A percentile compares a stretch with the other conserved stretches of the same genome.
phyloP scores from a whole-genome alignment of 2,329 filamentous ascomycete species.

The Apiospora aurea region DNA sequence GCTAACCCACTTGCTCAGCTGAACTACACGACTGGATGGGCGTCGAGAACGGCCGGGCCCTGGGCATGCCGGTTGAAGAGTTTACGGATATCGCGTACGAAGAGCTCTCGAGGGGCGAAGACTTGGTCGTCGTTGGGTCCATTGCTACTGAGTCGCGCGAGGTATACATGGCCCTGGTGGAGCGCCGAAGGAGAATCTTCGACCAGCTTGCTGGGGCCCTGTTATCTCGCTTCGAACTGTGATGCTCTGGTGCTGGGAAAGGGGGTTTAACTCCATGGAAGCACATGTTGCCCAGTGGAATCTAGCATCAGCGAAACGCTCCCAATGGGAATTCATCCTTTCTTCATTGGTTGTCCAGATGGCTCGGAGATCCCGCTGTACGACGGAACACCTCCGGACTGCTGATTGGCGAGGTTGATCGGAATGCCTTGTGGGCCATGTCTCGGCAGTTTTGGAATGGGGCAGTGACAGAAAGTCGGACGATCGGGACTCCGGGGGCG shows the following conservation, averaged over 20 bases:
- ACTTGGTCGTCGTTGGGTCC: conserved; percentile 24
- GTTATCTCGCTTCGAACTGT: neutral
- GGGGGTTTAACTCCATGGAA: too few relatives aligned
- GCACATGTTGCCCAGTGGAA: too few relatives aligned
- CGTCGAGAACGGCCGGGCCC: conserved; percentile 46
- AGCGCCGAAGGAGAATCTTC: neutral
- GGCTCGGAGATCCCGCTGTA: neutral
- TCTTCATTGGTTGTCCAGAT: neutral
- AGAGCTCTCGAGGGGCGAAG: conserved; percentile 45
- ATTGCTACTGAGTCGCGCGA: neutral
- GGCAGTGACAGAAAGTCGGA: neutral
- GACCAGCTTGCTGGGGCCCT: neutral
- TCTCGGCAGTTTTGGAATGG: neutral
- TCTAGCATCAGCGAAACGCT: neutral
- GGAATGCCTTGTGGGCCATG: neutral
- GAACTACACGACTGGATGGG: conserved; percentile 53
- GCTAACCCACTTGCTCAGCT: neutral
- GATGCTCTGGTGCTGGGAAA: neutral
- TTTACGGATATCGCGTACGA: conserved; percentile 51
- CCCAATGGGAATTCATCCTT: too few relatives aligned
- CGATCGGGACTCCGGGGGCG: neutral
- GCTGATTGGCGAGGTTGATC: neutral
- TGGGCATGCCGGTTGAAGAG: conserved; percentile 56
- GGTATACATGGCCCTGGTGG: neutral
- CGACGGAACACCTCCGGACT: neutral